Evolutionary conservation across 768 basidiomycete genomes (phyloP), one percentile per base, ranked within the genome.

Genomic region (Tubosaeta brunneosetosa): DNA sequence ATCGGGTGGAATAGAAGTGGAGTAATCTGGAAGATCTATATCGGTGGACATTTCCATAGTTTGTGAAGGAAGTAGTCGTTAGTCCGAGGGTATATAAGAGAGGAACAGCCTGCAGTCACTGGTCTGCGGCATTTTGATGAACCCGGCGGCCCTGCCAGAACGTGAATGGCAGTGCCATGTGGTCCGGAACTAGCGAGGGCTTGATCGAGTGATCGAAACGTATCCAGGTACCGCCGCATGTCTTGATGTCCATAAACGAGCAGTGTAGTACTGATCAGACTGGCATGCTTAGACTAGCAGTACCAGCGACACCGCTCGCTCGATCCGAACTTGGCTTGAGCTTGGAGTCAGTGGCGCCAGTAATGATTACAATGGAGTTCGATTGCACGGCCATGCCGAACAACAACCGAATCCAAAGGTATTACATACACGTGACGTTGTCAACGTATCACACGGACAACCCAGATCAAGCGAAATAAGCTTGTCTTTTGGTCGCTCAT

Each of bases 1-100:
- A 8, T 69, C 62, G 1, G 86, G 86, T 26, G 79, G 78, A 2
- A 68, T 66, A 6, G 83, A 77, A 2, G 79, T 74, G 0, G 81
- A 74, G 61, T 87, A 87, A 6, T 62, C 63, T 17, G 86, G 82
- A 31, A 83, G 56, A 26, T 50, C 56, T 50, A 54, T 49, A 31
- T 49, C 43, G 9, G 53, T 44, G 40, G 38, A 26, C 11, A 22
- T 44, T 44, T 56, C 64, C 59, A 64, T 59, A 27, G 55, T 49
- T 17, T 26, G 10, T 14, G 56, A 54, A 49, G 42, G 46, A 33
- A 34, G 38, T 16, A 38, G 44, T 12, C 44, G 42, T 53, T 29
- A 25, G 17, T 22, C 27, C 26, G 31, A 44, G 43, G 40, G 54
- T 66, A 65, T 65, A 65, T 58, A 65, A 48, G 52, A 55, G 36